These are phyloP conservation scores for Solidago caesia DNA, from an alignment of 129 eudicot species.

Conservation along the genomic window DNA sequence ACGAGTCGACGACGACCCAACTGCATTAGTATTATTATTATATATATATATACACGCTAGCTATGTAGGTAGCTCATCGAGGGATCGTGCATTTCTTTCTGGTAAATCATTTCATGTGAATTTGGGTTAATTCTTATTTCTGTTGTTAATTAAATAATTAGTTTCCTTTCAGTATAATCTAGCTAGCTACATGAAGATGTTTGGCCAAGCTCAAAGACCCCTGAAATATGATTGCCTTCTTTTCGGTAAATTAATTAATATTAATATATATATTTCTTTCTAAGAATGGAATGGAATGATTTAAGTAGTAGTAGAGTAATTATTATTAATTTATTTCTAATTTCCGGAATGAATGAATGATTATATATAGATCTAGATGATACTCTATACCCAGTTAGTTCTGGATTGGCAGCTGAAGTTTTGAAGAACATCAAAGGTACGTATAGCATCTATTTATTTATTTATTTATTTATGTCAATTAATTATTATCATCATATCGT, in stretches of 20 bases:
- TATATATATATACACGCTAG: too few species aligned
- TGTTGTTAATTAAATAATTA: neutral
- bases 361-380: slow-evolving; percentile 70
- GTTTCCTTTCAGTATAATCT: too few species aligned
- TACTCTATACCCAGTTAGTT: slow-evolving; percentile 77
- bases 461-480: neutral
- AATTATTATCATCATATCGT: neutral
- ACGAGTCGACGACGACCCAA: too few species aligned
- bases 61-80: too few species aligned
- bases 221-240: slow-evolving; percentile 82
- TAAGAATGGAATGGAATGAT: too few species aligned
- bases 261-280: too few species aligned
- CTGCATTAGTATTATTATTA: too few species aligned
- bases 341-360: neutral
- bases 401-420: slow-evolving; percentile 72
- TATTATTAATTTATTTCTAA: neutral
- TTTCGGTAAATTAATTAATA: slow-evolving; percentile 46
- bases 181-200: slow-evolving; percentile 40
- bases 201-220: slow-evolving; percentile 50
- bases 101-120: too few species aligned
- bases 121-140: too few species aligned
- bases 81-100: too few species aligned
- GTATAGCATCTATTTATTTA: neutral
- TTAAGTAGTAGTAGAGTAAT: too few species aligned
- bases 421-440: slow-evolving; percentile 77